Conservation (phyloP, 164 flowering plant species). For the Macadamia tetraphylla region DNA sequence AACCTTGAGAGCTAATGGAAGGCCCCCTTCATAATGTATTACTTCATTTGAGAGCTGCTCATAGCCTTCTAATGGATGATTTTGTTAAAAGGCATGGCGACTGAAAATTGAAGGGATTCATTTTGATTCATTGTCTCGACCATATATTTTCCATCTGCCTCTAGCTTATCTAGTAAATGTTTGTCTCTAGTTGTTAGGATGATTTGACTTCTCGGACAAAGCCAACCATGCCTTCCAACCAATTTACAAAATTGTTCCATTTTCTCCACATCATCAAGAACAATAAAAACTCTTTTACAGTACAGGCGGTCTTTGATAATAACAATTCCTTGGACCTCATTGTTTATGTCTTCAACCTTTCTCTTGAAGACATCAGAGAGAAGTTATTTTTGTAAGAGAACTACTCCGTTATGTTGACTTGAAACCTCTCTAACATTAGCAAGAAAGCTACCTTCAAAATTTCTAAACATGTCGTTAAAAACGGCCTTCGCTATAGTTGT, state of each 20-base stretch:
- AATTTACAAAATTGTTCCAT: not conserved
- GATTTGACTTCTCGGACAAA: too few species aligned
- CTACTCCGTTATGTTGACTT: not conserved
- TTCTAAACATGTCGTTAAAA: not conserved
- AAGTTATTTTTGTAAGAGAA: not conserved
- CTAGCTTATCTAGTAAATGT: too few species aligned
- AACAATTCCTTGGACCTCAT: not conserved
- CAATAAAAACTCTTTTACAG: not conserved
- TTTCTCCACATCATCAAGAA: slow-evolving; percentile 1
- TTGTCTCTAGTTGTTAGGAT: too few species aligned
- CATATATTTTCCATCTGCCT: too few species aligned
- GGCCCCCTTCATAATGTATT: too few species aligned
- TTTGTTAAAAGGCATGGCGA: too few species aligned
- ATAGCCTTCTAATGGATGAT: too few species aligned
- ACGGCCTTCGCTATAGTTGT: too few species aligned
- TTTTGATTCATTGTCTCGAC: too few species aligned
- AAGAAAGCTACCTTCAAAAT: slow-evolving; percentile 10
- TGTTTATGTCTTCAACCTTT: not conserved
- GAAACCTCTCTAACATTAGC: slow-evolving; percentile 5
- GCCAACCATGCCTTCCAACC: not conserved
- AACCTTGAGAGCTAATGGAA: too few species aligned
- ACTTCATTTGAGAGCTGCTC: too few species aligned
- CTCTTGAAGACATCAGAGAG: not conserved
- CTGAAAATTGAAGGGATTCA: too few species aligned
- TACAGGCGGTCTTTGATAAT: not conserved